Conservation (phyloP, 169 alveolate genomes). For the Cryptosporidium xiaoi region DNA sequence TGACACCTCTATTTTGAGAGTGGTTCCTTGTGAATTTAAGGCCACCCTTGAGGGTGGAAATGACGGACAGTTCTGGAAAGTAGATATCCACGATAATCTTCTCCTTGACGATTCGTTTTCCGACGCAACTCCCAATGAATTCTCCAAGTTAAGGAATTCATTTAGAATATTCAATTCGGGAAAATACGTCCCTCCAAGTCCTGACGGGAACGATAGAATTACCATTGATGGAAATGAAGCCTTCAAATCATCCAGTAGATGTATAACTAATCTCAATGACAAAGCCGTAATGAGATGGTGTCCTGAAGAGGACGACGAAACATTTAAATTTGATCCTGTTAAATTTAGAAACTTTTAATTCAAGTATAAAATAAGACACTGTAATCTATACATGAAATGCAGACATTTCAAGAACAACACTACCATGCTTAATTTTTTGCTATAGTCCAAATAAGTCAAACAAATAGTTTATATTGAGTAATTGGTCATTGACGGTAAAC, state of each 20-base stretch:
- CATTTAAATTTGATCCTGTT: constrained; percentile 25
- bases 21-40: constrained; percentile 43
- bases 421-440: no score
- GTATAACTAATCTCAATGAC: constrained; percentile 44
- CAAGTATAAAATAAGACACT: no score
- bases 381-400: no score
- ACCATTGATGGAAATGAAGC: constrained; percentile 35
- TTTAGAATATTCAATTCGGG: constrained; percentile 19
- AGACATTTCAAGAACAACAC: no score
- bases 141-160: constrained; percentile 33
- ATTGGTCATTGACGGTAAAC: no score
- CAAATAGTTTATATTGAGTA: no score
- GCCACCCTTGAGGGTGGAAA: constrained; percentile 24
- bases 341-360: constrained; percentile 5
- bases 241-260: constrained; percentile 34
- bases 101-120: constrained; percentile 25
- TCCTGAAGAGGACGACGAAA: constrained; percentile 22
- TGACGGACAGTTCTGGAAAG: constrained; percentile 57
- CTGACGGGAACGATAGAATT: constrained; percentile 45
- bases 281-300: constrained; percentile 73
- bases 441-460: no score
- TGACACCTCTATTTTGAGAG: constrained; percentile 48
- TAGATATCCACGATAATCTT: constrained; percentile 27
- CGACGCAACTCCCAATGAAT: constrained; percentile 6
- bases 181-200: not conserved